phyloP scores from a whole-genome alignment of 2,329 filamentous ascomycete genomes.

The Sclerotinia spermophila region DNA sequence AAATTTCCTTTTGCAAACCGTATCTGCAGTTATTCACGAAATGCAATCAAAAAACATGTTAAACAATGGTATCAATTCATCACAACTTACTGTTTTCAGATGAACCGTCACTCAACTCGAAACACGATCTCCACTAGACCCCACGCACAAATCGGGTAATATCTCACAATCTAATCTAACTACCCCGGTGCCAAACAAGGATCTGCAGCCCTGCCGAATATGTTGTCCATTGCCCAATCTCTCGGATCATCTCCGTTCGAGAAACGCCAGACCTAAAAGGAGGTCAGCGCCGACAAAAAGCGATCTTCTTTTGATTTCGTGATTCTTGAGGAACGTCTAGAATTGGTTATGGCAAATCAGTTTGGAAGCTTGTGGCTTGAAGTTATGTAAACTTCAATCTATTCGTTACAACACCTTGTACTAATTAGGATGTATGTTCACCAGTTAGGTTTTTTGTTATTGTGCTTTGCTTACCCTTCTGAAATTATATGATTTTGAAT shows the following conservation, averaged over 20 bases:
- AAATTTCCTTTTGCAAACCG: constrained; percentile 14
- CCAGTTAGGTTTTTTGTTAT: not conserved
- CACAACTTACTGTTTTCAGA: constrained; percentile 7
- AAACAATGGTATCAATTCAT: not conserved
- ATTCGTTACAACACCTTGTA: constrained; percentile 11
- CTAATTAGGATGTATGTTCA: constrained; percentile 1
- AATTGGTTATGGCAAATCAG: constrained; percentile 1
- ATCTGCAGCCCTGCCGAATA: constrained; percentile 15
- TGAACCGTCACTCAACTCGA: constrained; percentile 13
- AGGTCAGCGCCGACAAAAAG: not conserved
- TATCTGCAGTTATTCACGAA: constrained; percentile 14
- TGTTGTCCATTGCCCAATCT: constrained; percentile 12
- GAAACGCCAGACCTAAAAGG: not conserved
- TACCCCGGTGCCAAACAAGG: not conserved
- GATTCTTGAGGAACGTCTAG: not conserved
- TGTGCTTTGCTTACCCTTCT: constrained; percentile 1
- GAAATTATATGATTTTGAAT: not conserved
- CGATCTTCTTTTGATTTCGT: not conserved
- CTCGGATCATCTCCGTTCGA: constrained; percentile 18
- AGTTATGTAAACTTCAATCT: constrained; percentile 12
- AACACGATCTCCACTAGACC: constrained; percentile 14
- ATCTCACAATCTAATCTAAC: constrained; percentile 19
- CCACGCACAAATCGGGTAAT: constrained; percentile 18
- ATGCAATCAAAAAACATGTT: constrained; percentile 18
- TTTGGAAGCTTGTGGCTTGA: constrained; percentile 10